Percentiles rank a stretch among this genome's conserved stretches.
These are phyloP conservation scores for Raffaelea albimanens DNA, from an alignment of 2,329 filamentous ascomycete species.

Conservation along the genomic window DNA sequence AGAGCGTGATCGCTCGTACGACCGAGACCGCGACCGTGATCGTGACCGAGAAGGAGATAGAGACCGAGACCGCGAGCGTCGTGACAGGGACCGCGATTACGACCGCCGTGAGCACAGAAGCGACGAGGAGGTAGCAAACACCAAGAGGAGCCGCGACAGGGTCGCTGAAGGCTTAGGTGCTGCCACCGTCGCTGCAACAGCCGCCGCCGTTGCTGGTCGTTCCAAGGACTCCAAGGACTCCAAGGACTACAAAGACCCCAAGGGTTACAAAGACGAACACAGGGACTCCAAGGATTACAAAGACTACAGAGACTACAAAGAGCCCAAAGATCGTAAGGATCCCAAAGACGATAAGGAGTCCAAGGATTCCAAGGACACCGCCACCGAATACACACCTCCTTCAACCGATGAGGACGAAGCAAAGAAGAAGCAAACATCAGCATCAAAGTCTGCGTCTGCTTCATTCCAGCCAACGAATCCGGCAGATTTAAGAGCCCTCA, in stretches of 20 bases:
- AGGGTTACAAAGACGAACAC: too few relatives aligned
- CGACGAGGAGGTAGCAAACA: conserved; percentile 18
- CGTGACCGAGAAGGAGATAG: conserved; percentile 7
- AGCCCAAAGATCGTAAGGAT: too few relatives aligned
- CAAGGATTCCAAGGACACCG: conserved; percentile 13
- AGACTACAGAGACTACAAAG: too few relatives aligned
- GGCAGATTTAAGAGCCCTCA: conserved; percentile 30
- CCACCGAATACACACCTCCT: not conserved
- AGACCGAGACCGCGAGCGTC: conserved; percentile 2
- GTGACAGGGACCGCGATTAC: not conserved
- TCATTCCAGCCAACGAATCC: conserved; percentile 45
- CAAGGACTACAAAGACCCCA: too few relatives aligned
- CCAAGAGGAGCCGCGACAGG: conserved; percentile 36
- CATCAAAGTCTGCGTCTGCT: conserved; percentile 25
- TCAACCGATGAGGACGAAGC: conserved; percentile 28
- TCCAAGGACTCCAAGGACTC: conserved; percentile 16
- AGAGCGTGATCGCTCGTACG: conserved; percentile 12
- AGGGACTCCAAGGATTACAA: too few relatives aligned
- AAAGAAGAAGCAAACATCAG: conserved; percentile 27
- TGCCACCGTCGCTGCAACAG: conserved; percentile 38
- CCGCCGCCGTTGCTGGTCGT: conserved; percentile 26
- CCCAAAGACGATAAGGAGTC: too few relatives aligned
- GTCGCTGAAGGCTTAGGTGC: conserved; percentile 32
- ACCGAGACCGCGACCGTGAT: conserved; percentile 13
- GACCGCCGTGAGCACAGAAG: not conserved